These are phyloP conservation scores for Neurospora sp. DNA, from an alignment of 495 filamentous ascomycete species.

Conservation along the genomic window DNA sequence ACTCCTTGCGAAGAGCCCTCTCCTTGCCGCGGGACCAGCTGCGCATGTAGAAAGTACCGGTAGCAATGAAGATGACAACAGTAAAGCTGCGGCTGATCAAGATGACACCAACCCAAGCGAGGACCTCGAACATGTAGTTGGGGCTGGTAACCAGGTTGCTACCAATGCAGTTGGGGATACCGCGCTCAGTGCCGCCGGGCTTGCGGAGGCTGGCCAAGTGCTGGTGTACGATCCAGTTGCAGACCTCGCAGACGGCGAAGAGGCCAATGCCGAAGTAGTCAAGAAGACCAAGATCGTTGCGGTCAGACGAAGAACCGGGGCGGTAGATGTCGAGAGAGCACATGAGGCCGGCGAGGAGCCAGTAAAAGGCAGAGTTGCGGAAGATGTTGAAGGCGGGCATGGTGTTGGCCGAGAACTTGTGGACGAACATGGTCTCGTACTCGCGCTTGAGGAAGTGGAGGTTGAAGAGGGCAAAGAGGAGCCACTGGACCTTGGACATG, in stretches of 20 bases:
- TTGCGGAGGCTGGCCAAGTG: slow-evolving; percentile 65
- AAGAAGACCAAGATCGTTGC: slow-evolving; percentile 31
- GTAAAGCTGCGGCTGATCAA: slow-evolving; percentile 67
- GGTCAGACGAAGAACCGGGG: slow-evolving; percentile 52
- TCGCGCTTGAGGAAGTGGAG: slow-evolving; percentile 93
- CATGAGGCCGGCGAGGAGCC: slow-evolving; percentile 71
- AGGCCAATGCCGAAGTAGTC: slow-evolving; percentile 55
- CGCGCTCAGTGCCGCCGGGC: slow-evolving; percentile 71
- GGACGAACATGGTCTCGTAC: slow-evolving; percentile 85
- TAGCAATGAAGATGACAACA: slow-evolving; percentile 57
- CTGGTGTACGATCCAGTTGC: slow-evolving; percentile 70
- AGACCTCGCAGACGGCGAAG: slow-evolving; percentile 65
- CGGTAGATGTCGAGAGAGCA: slow-evolving; percentile 79
- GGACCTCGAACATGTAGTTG: slow-evolving; percentile 90
- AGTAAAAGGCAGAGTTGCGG: slow-evolving; percentile 89
- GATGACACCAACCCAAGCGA: slow-evolving; percentile 75
- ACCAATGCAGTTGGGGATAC: slow-evolving; percentile 80
- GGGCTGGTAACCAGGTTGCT: slow-evolving; percentile 86
- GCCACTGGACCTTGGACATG: slow-evolving; percentile 54
- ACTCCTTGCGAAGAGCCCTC: slow-evolving; percentile 76
- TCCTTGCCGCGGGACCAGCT: slow-evolving; percentile 91
- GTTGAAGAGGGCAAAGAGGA: slow-evolving; percentile 60
- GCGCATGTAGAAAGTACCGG: slow-evolving; percentile 67
- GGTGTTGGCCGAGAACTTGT: slow-evolving; percentile 88
- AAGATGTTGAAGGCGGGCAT: slow-evolving; percentile 84